phyloP scores from a whole-genome alignment of 441 rosid genomes.

The Heliophila coronopifolia region DNA sequence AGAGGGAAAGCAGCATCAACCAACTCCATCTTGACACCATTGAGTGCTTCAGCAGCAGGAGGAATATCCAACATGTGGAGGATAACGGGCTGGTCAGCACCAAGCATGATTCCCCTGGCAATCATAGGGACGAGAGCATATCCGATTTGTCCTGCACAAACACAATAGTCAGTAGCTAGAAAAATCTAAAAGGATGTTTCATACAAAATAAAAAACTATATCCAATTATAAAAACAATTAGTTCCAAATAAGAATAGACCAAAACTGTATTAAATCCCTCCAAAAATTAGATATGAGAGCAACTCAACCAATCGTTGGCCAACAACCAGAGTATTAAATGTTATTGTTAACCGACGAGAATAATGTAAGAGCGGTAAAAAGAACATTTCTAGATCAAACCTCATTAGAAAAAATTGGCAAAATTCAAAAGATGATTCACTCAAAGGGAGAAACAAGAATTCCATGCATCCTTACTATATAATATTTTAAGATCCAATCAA shows the following conservation, averaged over 20 bases:
- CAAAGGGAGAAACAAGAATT: not conserved
- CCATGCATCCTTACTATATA: not conserved
- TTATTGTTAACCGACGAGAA: not conserved
- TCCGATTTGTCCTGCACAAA: constrained; percentile 79
- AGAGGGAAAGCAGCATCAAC: constrained; percentile 94
- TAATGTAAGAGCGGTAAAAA: not conserved
- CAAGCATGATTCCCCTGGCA: constrained; percentile 92
- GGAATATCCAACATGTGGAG: constrained; percentile 96
- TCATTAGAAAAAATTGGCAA: not conserved
- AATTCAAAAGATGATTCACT: not conserved
- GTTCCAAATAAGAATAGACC: not conserved
- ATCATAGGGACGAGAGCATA: constrained; percentile 95
- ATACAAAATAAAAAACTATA: not conserved
- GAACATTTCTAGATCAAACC: constrained; percentile 1
- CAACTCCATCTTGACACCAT: constrained; percentile 93
- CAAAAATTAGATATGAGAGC: not conserved
- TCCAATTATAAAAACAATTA: not conserved
- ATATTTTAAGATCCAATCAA: no score
- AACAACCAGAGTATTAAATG: not conserved
- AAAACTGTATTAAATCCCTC: not conserved
- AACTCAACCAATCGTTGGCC: not conserved
- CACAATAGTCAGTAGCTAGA: not conserved
- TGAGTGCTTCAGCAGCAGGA: constrained; percentile 85
- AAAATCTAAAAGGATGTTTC: not conserved
- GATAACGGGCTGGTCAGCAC: constrained; percentile 91